Evolutionary conservation across 2,329 filamentous ascomycete genomes (phyloP), one percentile per base, ranked within the genome.

Genomic region (Neurospora sp.): DNA sequence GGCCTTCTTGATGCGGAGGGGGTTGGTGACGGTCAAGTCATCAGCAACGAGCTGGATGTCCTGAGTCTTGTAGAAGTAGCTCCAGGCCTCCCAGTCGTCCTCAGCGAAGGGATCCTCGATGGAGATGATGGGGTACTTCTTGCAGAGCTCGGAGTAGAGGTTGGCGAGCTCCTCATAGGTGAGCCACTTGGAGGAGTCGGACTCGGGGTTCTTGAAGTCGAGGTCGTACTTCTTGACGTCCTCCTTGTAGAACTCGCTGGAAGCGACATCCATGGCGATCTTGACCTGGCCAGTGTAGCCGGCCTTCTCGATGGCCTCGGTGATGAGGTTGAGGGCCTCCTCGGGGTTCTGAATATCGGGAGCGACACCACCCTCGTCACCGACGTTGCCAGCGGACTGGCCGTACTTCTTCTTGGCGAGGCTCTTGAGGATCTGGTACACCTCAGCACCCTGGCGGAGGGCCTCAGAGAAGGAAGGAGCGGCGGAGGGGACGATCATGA

Each of bases 1-100:
- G 79, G 96, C 96, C 89, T 96, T 97, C 92, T 98, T 97, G 89
- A 99, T 99, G 83, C 96, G 95, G 78, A 92, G 85, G 74, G 96
- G 96, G 90, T 99, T 99, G 84, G 96, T 99, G 83, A 99, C 96
- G 76, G 96, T 98, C 88, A 99, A 84, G 81, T 99, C 96, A 81
- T 99, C 96, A 86, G 91, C 96, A 76, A 99, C 96, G 81, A 99
- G 93, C 88, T 99, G 96, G 87, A 96, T 94, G 84, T 97, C 90
- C 80, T 93, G 93, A 78, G 92, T 96, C 92, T 97, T 97, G 91
- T 91, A 97, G 91, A 98, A 99, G 91, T 98, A 97, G 89, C 92
- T 97, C 96, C 96, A 99, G 73, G 96, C 96, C 89, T 98, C 95
- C 96, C 96, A 99, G 88, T 99, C 96, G 80, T 98, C 96, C 89